phyloP scores from a whole-genome alignment of 2,329 filamentous ascomycete genomes.

The Orbilia quercus region DNA sequence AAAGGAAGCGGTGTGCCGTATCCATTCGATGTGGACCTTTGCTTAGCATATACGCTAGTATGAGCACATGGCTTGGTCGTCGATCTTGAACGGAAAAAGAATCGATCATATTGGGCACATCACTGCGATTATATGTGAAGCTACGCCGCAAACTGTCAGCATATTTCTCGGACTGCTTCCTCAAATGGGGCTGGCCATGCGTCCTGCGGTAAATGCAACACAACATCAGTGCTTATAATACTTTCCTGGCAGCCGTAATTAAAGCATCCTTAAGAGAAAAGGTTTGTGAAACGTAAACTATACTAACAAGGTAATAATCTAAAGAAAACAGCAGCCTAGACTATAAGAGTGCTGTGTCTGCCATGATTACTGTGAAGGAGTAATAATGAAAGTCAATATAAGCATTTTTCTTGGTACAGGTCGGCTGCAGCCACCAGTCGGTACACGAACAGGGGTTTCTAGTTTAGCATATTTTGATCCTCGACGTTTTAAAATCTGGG shows the following conservation, averaged over 20 bases:
- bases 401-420: slow-evolving; percentile 44
- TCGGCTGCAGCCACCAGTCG: slow-evolving; percentile 49
- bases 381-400: slow-evolving; percentile 52
- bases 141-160: slow-evolving; percentile 25
- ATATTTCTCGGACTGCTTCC: slow-evolving; percentile 27
- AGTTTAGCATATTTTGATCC: slow-evolving; percentile 45
- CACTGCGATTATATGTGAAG: neutral
- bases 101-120: slow-evolving; percentile 28
- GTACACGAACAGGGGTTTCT: slow-evolving; percentile 24
- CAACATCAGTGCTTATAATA: neutral
- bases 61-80: slow-evolving; percentile 45
- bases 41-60: slow-evolving; percentile 19
- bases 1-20: slow-evolving; percentile 20
- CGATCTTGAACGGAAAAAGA: slow-evolving; percentile 48
- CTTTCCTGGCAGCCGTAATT: neutral
- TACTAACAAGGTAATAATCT: neutral
- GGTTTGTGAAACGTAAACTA: neutral
- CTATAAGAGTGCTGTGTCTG: neutral
- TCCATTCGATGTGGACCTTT: slow-evolving; percentile 29
- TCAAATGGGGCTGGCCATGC: slow-evolving; percentile 16
- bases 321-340: neutral
- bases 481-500: slow-evolving; percentile 40
- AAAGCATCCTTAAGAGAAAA: too few relatives aligned
- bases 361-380: neutral
- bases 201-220: neutral